Percentiles rank a stretch among this genome's conserved stretches.
These are phyloP conservation scores for Hypericum perforatum DNA, from an alignment of 345 rosid genomes.

Conservation along the genomic window DNA sequence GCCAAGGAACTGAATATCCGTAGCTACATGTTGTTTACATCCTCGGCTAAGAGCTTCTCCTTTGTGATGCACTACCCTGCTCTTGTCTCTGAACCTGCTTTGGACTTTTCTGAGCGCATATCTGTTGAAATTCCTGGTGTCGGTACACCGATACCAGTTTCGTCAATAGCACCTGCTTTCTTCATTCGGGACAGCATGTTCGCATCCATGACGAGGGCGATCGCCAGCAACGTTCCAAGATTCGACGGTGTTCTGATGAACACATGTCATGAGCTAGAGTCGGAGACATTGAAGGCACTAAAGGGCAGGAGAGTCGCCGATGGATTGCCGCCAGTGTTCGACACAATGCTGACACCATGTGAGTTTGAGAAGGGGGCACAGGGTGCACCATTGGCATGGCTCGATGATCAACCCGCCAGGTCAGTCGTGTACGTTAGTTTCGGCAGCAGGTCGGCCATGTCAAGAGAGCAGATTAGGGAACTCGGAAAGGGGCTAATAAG, in stretches of 20 bases:
- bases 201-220: conserved; percentile 1
- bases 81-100: neutral
- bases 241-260: conserved; percentile 28
- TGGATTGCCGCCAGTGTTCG: conserved; percentile 18
- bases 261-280: conserved; percentile 30
- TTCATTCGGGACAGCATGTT: conserved; percentile 12
- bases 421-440: conserved; percentile 38
- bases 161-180: conserved; percentile 25
- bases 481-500: conserved; percentile 29
- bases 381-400: conserved; percentile 18
- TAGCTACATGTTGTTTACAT: conserved; percentile 17
- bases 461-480: conserved; percentile 29
- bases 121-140: conserved; percentile 25
- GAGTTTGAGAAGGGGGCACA: conserved; percentile 12
- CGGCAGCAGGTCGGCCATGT: conserved; percentile 34
- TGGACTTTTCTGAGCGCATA: conserved; percentile 6
- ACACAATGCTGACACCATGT: conserved; percentile 22
- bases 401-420: conserved; percentile 20
- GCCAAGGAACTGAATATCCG: conserved; percentile 19
- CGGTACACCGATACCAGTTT: conserved; percentile 16
- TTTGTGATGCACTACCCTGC: conserved; percentile 7
- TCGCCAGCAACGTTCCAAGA: conserved; percentile 3
- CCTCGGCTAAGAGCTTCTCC: conserved; percentile 23
- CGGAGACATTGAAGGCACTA: conserved; percentile 11
- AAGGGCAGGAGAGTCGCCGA: conserved; percentile 7